phyloP scores from a whole-genome alignment of 164 flowering plant species.

The Vitis riparia region DNA sequence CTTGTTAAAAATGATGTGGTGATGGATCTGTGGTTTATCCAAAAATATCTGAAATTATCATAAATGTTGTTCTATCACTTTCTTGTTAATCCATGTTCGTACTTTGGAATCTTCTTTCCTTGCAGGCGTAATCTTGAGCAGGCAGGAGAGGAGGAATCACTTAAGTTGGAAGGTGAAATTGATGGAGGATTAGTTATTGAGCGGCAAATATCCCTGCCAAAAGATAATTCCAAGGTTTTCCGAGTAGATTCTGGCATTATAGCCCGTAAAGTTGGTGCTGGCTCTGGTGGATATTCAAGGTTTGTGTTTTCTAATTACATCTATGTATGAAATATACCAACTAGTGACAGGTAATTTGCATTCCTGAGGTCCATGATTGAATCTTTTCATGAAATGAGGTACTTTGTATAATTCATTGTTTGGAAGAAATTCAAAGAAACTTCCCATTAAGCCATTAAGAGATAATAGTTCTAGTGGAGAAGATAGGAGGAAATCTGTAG shows the following conservation, averaged over 20 bases:
- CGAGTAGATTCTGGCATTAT: conserved; percentile 61
- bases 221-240: conserved; percentile 47
- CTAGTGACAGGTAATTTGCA: neutral
- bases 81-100: neutral
- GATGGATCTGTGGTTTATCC: no score
- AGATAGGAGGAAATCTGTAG: neutral
- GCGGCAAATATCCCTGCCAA: conserved; percentile 51
- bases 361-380: no score
- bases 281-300: conserved; percentile 97
- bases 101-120: neutral
- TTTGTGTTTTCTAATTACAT: conserved; percentile 16
- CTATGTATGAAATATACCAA: neutral
- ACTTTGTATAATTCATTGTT: neutral
- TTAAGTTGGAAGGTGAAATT: conserved; percentile 74
- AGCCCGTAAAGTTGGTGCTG: conserved; percentile 30
- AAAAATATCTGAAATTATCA: no score
- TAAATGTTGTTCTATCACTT: no score
- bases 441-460: neutral
- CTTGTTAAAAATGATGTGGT: no score
- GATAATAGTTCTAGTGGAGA: neutral
- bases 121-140: conserved; percentile 62
- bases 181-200: conserved; percentile 79
- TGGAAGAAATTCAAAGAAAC: neutral
- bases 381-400: neutral
- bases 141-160: conserved; percentile 57